Evolutionary conservation across 495 filamentous ascomycete genomes (phyloP), one percentile per base, ranked within the genome.

Genomic region (Aspergillus indologenus): DNA sequence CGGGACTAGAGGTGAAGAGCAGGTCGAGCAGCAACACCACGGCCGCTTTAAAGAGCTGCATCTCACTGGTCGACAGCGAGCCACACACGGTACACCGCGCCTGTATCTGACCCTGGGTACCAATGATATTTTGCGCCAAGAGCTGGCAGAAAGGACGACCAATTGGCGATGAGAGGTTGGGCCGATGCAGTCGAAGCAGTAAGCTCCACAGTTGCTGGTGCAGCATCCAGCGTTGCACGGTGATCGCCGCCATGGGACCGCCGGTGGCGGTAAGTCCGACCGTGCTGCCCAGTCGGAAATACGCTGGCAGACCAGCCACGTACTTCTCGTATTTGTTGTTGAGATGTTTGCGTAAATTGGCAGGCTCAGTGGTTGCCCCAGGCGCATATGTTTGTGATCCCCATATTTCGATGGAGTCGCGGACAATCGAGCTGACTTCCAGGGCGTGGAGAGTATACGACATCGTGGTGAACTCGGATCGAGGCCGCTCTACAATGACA

Each of bases 141-240:
- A 66, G 50, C n/a, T 58, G 63, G 59, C 63, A 68, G 15, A 59
- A 34, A 18, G 63, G 49, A 0, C 61, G 66, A 2, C 61, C 61
- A 11, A 53, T 54, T n/a, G 42, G 45, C 49, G 63, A 56, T 14
- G 54, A 62, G 21, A 65, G 56, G 56, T 40, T 65, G 7, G 43
- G 53, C 23, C 65, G 66, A 54, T 71, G 59, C 8, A 73, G 60
- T 45, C 68, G 61, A 7, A 72, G 60, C 46, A 72, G 59, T 22
- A 72, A 19, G 49, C 60, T 59, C 70, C 70, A 72, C 1, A 72
- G 60, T 59, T 72, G 68, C 51, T 72, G 70, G 59, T 72, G 68
- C 31, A 72, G 47, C 66, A 72, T 66, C 60, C 58, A 72, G 61
- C 64, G 62, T 4, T 71, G 66, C 12, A 69, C 62, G 45, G 68